phyloP scores from a whole-genome alignment of 179 eudicot genomes.

The Spergularia azorica region DNA sequence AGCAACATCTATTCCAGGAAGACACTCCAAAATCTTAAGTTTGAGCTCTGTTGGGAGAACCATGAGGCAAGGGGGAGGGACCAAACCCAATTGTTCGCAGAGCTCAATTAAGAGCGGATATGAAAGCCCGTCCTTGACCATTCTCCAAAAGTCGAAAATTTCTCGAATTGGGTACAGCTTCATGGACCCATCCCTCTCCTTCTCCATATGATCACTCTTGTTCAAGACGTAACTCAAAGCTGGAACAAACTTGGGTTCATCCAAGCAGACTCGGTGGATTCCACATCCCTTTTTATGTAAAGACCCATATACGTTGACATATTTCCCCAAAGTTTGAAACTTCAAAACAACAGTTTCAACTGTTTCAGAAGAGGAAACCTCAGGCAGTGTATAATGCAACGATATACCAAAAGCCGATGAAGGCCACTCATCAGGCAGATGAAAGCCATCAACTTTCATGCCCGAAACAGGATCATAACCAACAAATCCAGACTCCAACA shows the following conservation, averaged over 20 bases:
- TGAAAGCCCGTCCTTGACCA: conserved; percentile 70
- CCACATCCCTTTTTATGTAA: conserved; percentile 43
- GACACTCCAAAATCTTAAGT: conserved; percentile 62
- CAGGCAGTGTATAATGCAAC: conserved; percentile 67
- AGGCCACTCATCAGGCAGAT: conserved; percentile 58
- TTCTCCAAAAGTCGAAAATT: conserved; percentile 80
- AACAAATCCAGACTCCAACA: conserved; percentile 81
- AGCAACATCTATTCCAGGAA: conserved; percentile 69
- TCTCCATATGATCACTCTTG: conserved; percentile 38
- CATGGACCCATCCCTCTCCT: conserved; percentile 12
- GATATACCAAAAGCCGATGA: conserved; percentile 49
- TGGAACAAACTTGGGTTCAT: conserved; percentile 55
- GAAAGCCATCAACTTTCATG: conserved; percentile 51
- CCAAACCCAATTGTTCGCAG: conserved; percentile 61
- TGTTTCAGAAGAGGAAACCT: conserved; percentile 30
- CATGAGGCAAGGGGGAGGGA: conserved; percentile 76
- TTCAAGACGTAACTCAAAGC: conserved; percentile 63
- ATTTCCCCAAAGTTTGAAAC: conserved; percentile 67
- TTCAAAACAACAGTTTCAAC: conserved; percentile 57
- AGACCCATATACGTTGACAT: conserved; percentile 59
- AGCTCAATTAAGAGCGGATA: conserved; percentile 78
- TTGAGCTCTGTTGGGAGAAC: conserved; percentile 79
- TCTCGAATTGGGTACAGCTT: conserved; percentile 45
- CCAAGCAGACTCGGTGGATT: conserved; percentile 46
- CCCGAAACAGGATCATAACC: conserved; percentile 49